These are phyloP conservation scores for Candida maltosa DNA, from an alignment of 805 yeast species.

Conservation along the genomic window DNA sequence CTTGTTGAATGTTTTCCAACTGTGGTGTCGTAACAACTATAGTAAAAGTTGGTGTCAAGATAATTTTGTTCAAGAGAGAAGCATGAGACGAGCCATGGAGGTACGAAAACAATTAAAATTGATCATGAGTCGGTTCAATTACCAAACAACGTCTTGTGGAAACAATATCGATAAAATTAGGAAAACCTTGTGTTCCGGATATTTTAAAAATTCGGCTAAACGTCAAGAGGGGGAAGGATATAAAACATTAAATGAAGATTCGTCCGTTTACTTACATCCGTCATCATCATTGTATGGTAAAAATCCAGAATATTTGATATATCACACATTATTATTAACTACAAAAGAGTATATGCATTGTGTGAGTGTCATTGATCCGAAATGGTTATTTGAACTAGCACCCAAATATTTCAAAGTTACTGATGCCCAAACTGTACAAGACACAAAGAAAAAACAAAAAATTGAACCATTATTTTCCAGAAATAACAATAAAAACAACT, in stretches of 20 bases:
- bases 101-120: constrained; percentile 67
- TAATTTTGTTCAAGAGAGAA: constrained; percentile 76
- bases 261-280: constrained; percentile 83
- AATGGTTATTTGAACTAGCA: constrained; percentile 70
- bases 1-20: constrained; percentile 69
- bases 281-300: constrained; percentile 66
- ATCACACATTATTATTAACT: constrained; percentile 79
- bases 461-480: constrained; percentile 71
- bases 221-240: constrained; percentile 55
- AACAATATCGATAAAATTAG: constrained; percentile 56
- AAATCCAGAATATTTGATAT: constrained; percentile 75
- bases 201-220: constrained; percentile 64
- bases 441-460: constrained; percentile 54
- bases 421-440: constrained; percentile 47
- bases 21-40: constrained; percentile 61
- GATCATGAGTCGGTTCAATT: constrained; percentile 50
- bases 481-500: constrained; percentile 56
- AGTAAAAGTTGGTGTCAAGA: constrained; percentile 75
- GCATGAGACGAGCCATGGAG: constrained; percentile 73
- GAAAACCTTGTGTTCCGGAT: constrained; percentile 64
- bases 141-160: constrained; percentile 49
- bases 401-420: constrained; percentile 71
- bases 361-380: constrained; percentile 75
- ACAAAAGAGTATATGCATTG: constrained; percentile 91
- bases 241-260: constrained; percentile 57